Evolutionary conservation across 1,284 basidiomycete genomes (phyloP).

Genomic region (Meripilus lineatus): DNA sequence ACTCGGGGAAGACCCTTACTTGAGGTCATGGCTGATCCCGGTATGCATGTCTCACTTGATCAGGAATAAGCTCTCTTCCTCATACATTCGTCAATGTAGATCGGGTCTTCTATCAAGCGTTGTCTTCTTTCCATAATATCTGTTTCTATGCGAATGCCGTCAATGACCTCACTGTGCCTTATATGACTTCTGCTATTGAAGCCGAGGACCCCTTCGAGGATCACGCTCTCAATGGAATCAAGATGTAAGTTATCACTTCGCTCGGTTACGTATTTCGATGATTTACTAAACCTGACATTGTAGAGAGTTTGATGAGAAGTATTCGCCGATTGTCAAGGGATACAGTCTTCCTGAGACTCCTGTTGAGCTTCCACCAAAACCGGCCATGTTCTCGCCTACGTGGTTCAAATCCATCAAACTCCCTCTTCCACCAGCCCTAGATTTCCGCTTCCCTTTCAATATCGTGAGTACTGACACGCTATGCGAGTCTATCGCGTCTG

Average conservation of each 20-base stretch:
- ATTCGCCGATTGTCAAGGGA: constrained; percentile 47
- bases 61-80: not conserved
- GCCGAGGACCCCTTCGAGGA: constrained; percentile 63
- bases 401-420: constrained; percentile 45
- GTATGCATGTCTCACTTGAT: constrained; percentile 35
- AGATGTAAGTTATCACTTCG: constrained; percentile 46
- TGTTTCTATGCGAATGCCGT: constrained; percentile 84
- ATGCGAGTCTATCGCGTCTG: too few relatives aligned
- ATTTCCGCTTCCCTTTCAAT: constrained; percentile 67
- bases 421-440: constrained; percentile 60
- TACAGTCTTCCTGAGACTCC: constrained; percentile 39
- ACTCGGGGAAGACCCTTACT: constrained; percentile 65
- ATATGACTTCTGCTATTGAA: constrained; percentile 73
- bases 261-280: not conserved
- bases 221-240: constrained; percentile 51
- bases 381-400: constrained; percentile 33
- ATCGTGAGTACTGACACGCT: constrained; percentile 47
- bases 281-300: not conserved
- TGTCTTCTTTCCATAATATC: constrained; percentile 65
- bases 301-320: constrained; percentile 55
- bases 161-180: constrained; percentile 81
- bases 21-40: constrained; percentile 83
- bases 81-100: too few relatives aligned
- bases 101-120: constrained; percentile 72
- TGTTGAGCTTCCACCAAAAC: constrained; percentile 31